A percentile compares a stretch with the other conserved stretches of the same genome.
These are phyloP conservation scores for Neoconidiobolus thromboides DNA, from an alignment of 371 early-diverging fungal genomes.

Conservation along the genomic window DNA sequence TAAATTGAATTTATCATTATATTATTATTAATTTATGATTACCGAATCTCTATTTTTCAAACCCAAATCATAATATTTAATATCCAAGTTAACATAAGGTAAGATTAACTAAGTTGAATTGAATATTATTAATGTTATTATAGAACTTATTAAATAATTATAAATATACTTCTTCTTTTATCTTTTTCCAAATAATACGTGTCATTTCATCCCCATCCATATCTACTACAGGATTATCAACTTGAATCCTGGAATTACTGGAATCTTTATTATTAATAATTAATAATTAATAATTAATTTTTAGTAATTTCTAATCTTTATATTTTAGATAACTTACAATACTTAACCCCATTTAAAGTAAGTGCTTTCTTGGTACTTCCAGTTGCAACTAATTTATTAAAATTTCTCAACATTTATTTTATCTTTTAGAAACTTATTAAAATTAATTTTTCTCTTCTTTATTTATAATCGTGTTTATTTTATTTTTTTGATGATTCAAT, in stretches of 20 bases:
- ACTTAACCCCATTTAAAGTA: too few relatives aligned
- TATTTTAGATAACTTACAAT: too few relatives aligned
- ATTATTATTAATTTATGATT: conserved; percentile 6
- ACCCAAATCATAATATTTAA: conserved; percentile 90
- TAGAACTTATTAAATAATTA: not conserved
- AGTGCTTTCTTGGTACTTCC: too few relatives aligned
- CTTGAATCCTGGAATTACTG: conserved; percentile 7
- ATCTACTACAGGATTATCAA: conserved; percentile 68
- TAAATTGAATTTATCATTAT: not conserved
- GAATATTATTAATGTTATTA: not conserved
- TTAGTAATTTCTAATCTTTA: too few relatives aligned
- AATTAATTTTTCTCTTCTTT: too few relatives aligned
- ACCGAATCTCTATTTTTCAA: conserved; percentile 77
- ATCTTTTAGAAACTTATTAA: too few relatives aligned
- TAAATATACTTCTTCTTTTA: conserved; percentile 54
- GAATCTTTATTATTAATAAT: too few relatives aligned
- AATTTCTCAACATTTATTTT: too few relatives aligned
- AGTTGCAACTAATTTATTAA: too few relatives aligned
- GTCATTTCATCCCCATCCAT: conserved; percentile 97
- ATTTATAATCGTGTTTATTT: too few relatives aligned
- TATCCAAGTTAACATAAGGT: conserved; percentile 78
- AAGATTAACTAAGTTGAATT: conserved; percentile 41
- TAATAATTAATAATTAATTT: too few relatives aligned
- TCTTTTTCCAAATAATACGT: conserved; percentile 84
- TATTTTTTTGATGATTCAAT: too few relatives aligned